Conservation (phyloP, 768 basidiomycete species). For the Kwoniella dendrophila region DNA sequence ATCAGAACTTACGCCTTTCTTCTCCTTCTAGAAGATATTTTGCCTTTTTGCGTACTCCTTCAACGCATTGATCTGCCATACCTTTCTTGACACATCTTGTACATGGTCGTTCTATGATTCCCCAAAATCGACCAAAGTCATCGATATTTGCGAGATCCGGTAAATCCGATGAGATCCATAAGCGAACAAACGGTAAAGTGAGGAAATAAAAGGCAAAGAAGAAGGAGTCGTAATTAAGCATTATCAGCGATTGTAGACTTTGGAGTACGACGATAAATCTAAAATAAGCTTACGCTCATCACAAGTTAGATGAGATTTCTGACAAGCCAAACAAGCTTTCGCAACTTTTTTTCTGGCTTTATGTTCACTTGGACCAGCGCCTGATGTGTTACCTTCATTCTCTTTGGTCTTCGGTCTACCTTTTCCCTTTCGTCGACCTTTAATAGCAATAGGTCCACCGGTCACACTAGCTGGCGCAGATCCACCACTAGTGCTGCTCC, state of each 20-base stretch:
- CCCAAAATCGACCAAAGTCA: conserved; percentile 5
- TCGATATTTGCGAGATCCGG: neutral
- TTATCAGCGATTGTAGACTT: neutral
- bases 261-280: neutral
- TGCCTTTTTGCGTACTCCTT: conserved; percentile 96
- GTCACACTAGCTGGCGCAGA: conserved; percentile 4
- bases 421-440: conserved; percentile 18
- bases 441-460: conserved; percentile 11
- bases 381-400: neutral
- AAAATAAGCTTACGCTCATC: conserved; percentile 76
- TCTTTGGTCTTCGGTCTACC: conserved; percentile 21
- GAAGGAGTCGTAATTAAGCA: conserved; percentile 20
- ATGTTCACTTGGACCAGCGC: conserved; percentile 12
- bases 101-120: conserved; percentile 81
- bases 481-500: conserved; percentile 10
- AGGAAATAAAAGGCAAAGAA: neutral
- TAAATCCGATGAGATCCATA: conserved; percentile 3
- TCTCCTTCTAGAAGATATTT: conserved; percentile 94
- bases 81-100: conserved; percentile 94
- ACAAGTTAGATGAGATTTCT: conserved; percentile 97
- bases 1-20: conserved; percentile 69
- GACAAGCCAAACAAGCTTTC: conserved; percentile 91
- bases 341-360: conserved; percentile 46
- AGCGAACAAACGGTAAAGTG: conserved; percentile 7
- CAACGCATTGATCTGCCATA: conserved; percentile 81